phyloP scores from a whole-genome alignment of 176 grass and related monocot species.

The Oryza glumipatula region DNA sequence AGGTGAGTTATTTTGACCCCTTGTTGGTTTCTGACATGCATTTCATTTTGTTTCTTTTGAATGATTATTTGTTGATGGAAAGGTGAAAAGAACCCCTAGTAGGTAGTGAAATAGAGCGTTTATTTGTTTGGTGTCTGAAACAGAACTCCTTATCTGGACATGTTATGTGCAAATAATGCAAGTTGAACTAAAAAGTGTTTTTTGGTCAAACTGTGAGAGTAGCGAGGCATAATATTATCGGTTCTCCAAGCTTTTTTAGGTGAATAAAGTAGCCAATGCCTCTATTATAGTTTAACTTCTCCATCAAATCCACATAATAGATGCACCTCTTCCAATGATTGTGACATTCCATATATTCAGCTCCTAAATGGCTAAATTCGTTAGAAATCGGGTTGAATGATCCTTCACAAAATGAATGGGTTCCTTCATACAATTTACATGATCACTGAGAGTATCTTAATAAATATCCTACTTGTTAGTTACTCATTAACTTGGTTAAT shows the following conservation, averaged over 20 bases:
- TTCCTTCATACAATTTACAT: slow-evolving; percentile 26
- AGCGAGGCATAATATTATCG: slow-evolving; percentile 24
- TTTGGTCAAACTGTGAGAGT: slow-evolving; percentile 23
- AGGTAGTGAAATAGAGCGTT: too few species aligned
- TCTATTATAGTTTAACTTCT: slow-evolving; percentile 21
- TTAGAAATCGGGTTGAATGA: slow-evolving; percentile 33
- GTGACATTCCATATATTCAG: slow-evolving; percentile 31
- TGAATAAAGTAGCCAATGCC: slow-evolving; percentile 14
- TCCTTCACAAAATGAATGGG: slow-evolving; percentile 4
- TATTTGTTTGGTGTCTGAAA: slow-evolving; percentile 6
- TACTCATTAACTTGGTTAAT: slow-evolving; percentile 7
- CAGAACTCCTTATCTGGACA: slow-evolving; percentile 19
- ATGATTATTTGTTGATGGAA: neutral
- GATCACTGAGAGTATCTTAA: neutral
- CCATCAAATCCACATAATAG: slow-evolving; percentile 34
- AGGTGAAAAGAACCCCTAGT: too few species aligned
- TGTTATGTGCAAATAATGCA: slow-evolving; percentile 27
- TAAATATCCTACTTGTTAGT: slow-evolving; percentile 20
- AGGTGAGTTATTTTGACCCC: slow-evolving; percentile 58
- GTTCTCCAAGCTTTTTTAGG: slow-evolving; percentile 31
- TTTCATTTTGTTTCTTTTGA: slow-evolving; percentile 29
- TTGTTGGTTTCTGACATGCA: neutral
- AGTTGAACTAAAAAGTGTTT: slow-evolving; percentile 15
- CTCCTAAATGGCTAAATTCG: slow-evolving; percentile 33
- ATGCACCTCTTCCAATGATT: slow-evolving; percentile 34